A percentile compares a stretch with the other conserved stretches of the same genome.
These are phyloP conservation scores for Candida patagonica DNA, from an alignment of 805 yeast genomes.

Conservation along the genomic window DNA sequence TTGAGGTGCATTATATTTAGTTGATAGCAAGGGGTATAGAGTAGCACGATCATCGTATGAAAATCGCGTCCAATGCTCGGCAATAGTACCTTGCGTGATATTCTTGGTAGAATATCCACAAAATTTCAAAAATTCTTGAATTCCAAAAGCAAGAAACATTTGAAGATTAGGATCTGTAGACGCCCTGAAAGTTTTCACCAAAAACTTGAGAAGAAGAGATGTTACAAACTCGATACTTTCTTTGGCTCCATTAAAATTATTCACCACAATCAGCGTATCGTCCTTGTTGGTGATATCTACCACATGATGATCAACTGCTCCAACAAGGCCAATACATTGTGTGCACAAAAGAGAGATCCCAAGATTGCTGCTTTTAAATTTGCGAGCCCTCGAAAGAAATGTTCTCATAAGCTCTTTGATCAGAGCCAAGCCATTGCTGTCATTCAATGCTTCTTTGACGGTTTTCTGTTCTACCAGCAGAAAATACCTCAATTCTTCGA, in stretches of 20 bases:
- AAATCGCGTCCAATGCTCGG: constrained; percentile 50
- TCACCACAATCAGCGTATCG: constrained; percentile 40
- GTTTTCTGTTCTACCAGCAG: constrained; percentile 25
- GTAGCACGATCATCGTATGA: constrained; percentile 62
- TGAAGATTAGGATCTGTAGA: constrained; percentile 82
- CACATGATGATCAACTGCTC: constrained; percentile 60
- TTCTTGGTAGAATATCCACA: constrained; percentile 36
- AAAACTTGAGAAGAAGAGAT: constrained; percentile 52
- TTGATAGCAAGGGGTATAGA: constrained; percentile 61
- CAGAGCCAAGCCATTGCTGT: constrained; percentile 7
- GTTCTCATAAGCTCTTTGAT: constrained; percentile 17
- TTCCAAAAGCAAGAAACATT: constrained; percentile 72
- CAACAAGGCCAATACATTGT: constrained; percentile 63
- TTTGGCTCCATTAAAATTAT: constrained; percentile 49
- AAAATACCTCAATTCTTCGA: constrained; percentile 52
- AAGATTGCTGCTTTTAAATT: constrained; percentile 20
- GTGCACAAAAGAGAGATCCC: constrained; percentile 53
- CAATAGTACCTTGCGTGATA: constrained; percentile 10
- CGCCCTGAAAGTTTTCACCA: constrained; percentile 85
- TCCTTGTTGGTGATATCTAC: constrained; percentile 35
- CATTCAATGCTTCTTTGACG: constrained; percentile 8
- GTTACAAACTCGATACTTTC: constrained; percentile 62
- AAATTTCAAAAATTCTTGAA: constrained; percentile 73
- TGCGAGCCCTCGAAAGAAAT: constrained; percentile 20
- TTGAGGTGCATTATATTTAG: constrained; percentile 58